A percentile compares a stretch with the other conserved stretches of the same genome.
Evolutionary conservation across 768 basidiomycete species (phyloP).

Genomic region (Galerina marginata): DNA sequence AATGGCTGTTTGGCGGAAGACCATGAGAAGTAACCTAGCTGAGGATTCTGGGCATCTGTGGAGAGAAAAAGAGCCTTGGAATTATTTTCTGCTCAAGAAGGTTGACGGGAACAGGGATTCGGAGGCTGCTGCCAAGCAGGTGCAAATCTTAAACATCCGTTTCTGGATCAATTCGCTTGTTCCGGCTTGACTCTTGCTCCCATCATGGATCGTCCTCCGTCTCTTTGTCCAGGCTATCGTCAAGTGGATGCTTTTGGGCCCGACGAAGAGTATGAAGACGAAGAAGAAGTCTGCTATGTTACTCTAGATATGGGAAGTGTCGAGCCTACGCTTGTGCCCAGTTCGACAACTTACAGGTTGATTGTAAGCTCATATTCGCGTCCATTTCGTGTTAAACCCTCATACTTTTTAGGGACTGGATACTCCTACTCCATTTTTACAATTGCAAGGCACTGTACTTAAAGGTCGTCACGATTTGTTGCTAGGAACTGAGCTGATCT

Average conservation of each 20-base stretch:
- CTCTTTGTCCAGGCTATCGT: constrained; percentile 62
- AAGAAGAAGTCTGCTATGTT: constrained; percentile 69
- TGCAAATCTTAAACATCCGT: not conserved
- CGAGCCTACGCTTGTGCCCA: constrained; percentile 78
- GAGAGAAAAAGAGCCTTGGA: not conserved
- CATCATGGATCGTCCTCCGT: constrained; percentile 26
- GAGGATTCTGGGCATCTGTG: constrained; percentile 5
- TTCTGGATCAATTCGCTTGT: not conserved
- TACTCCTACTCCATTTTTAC: constrained; percentile 76
- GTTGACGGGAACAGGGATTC: not conserved
- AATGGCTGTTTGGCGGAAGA: constrained; percentile 19
- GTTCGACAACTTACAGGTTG: constrained; percentile 70
- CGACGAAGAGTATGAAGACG: constrained; percentile 68
- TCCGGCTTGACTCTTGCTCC: not conserved
- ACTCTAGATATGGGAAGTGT: constrained; percentile 76
- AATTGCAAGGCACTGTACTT: constrained; percentile 76
- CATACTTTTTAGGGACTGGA: constrained; percentile 64
- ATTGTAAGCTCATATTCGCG: constrained; percentile 56
- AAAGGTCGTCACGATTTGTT: constrained; percentile 71
- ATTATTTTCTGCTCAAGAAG: not conserved
- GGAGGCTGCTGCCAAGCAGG: constrained; percentile 8
- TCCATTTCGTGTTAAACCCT: not conserved
- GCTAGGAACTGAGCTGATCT: constrained; percentile 78
- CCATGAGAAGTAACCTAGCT: constrained; percentile 13
- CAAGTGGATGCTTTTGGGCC: constrained; percentile 73